Percentiles rank a stretch among this genome's conserved stretches.
Conservation (phyloP, 192 early-diverging fungal genomes). For the Umbelopsis sp. region DNA sequence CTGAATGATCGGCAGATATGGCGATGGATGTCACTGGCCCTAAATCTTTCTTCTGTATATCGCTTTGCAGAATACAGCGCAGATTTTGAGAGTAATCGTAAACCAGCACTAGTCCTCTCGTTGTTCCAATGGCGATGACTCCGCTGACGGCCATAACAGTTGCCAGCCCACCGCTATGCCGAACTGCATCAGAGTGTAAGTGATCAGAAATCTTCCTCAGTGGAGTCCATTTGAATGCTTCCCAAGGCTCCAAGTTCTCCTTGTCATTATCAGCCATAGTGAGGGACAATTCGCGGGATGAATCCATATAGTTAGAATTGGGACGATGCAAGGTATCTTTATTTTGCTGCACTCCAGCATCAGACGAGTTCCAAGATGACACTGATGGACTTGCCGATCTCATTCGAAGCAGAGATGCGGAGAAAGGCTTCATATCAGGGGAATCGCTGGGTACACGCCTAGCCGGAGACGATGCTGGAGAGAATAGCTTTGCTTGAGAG, state of each 20-base stretch:
- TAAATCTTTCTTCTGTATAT: slow-evolving; percentile 43
- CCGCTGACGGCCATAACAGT: slow-evolving; percentile 50
- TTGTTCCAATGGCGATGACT: slow-evolving; percentile 62
- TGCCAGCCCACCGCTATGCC: slow-evolving; percentile 39
- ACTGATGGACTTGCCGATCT: slow-evolving; percentile 24
- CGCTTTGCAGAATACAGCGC: slow-evolving; percentile 44
- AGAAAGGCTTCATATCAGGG: not conserved
- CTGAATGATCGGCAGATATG: slow-evolving; percentile 58
- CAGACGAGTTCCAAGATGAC: slow-evolving; percentile 20
- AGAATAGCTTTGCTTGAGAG: slow-evolving; percentile 3
- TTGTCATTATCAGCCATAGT: slow-evolving; percentile 25
- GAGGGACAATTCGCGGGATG: not conserved
- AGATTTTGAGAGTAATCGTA: slow-evolving; percentile 56
- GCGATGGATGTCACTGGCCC: slow-evolving; percentile 61
- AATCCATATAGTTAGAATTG: not conserved
- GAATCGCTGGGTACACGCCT: slow-evolving; percentile 8
- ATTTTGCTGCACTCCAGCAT: not conserved
- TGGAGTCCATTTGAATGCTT: slow-evolving; percentile 63
- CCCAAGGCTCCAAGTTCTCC: slow-evolving; percentile 47
- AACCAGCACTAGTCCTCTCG: slow-evolving; percentile 56
- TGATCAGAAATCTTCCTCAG: slow-evolving; percentile 59
- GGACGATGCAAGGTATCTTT: not conserved
- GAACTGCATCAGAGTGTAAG: slow-evolving; percentile 51
- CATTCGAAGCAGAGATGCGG: not conserved
- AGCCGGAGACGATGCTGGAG: slow-evolving; percentile 2